phyloP scores from a whole-genome alignment of 257 asterid species.

The Paraleonurus japonicus region DNA sequence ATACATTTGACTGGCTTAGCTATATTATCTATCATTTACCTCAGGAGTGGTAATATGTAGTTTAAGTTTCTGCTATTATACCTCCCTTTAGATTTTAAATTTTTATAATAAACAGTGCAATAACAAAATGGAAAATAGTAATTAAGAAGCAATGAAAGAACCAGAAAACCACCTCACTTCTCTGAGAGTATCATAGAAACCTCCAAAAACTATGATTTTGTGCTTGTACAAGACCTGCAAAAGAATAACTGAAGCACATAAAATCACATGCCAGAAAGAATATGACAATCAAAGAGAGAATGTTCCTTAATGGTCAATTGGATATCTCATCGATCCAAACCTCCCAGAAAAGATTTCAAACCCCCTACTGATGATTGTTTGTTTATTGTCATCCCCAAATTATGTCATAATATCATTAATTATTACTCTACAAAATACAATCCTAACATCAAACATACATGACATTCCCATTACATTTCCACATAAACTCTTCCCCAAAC shows the following conservation, averaged over 20 bases:
- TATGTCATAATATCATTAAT: neutral
- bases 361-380: neutral
- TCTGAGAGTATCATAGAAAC: conserved; percentile 97
- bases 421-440: neutral
- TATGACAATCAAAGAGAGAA: neutral
- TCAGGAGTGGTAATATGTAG: neutral
- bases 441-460: neutral
- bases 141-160: conserved; percentile 18
- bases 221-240: conserved; percentile 91
- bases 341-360: too few species aligned
- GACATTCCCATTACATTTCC: neutral
- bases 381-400: neutral
- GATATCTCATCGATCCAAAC: too few species aligned
- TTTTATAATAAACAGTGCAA: neutral
- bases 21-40: neutral
- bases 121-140: neutral
- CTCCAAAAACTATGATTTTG: conserved; percentile 93
- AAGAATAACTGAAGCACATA: conserved; percentile 29
- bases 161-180: conserved; percentile 78
- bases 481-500: neutral
- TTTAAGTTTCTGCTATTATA: neutral
- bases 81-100: too few species aligned
- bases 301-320: too few species aligned
- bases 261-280: neutral
- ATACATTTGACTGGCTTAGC: neutral